Conservation (phyloP, 2,329 filamentous ascomycete genomes). For the Epichloe gansuensis region DNA sequence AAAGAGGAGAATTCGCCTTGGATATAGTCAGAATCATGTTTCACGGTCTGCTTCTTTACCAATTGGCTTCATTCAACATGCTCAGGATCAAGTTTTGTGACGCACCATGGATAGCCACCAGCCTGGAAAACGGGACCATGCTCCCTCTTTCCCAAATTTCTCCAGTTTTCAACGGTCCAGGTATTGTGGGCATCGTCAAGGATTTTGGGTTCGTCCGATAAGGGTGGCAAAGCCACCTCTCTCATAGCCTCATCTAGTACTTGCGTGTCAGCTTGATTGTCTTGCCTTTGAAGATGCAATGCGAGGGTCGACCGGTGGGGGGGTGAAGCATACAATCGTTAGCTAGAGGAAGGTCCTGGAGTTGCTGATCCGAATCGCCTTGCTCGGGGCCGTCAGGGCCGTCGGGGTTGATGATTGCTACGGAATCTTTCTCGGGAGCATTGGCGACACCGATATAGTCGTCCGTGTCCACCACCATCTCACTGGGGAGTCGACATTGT, state of each 20-base stretch:
- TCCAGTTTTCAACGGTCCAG: slow-evolving; percentile 84
- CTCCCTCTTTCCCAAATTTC: slow-evolving; percentile 61
- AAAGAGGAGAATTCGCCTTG: slow-evolving; percentile 86
- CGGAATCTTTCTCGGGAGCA: slow-evolving; percentile 36
- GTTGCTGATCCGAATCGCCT: slow-evolving; percentile 29
- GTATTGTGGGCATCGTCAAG: slow-evolving; percentile 65
- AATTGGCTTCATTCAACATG: not conserved
- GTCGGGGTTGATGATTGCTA: slow-evolving; percentile 44
- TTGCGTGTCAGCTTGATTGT: not conserved
- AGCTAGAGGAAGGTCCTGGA: slow-evolving; percentile 36
- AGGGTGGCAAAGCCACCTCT: slow-evolving; percentile 60
- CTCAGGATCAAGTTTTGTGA: slow-evolving; percentile 6
- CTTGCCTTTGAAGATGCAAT: not conserved
- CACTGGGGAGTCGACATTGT: slow-evolving; percentile 42
- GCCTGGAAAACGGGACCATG: slow-evolving; percentile 83
- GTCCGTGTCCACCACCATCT: slow-evolving; percentile 43
- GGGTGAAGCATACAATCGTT: slow-evolving; percentile 36
- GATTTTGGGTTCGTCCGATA: slow-evolving; percentile 65
- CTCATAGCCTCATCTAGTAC: slow-evolving; percentile 69
- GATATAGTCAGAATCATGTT: not conserved
- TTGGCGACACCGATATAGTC: slow-evolving; percentile 40
- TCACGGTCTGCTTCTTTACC: not conserved
- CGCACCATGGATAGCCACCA: slow-evolving; percentile 76
- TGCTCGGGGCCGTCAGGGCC: slow-evolving; percentile 35
- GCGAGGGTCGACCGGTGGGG: slow-evolving; percentile 1